A percentile compares a stretch with the other conserved stretches of the same genome.
Conservation (phyloP, 805 yeast species). For the Candida rishiriensis region DNA sequence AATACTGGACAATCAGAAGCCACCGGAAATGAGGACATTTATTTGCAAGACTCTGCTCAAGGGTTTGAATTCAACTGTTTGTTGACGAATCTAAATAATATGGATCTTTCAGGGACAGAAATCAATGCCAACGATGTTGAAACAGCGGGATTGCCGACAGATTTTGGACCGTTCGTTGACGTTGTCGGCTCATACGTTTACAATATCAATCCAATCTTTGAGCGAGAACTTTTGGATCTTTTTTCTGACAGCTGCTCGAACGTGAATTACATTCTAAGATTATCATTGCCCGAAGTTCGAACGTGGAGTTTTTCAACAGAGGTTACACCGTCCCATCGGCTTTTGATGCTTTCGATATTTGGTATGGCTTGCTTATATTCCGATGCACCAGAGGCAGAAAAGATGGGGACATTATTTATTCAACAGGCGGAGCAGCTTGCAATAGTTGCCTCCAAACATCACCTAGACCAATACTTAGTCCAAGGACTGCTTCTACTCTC, state of each 20-base stretch:
- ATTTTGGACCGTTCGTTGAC: no score
- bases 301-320: slow-evolving; percentile 16
- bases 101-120: no score
- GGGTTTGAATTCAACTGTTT: no score
- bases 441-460: slow-evolving; percentile 17
- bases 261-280: slow-evolving; percentile 10
- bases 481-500: slow-evolving; percentile 26
- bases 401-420: slow-evolving; percentile 16
- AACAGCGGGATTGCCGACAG: no score
- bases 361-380: slow-evolving; percentile 25
- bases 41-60: not conserved
- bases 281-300: slow-evolving; percentile 10
- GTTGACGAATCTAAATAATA: no score
- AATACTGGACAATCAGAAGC: not conserved
- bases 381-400: slow-evolving; percentile 9
- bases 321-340: slow-evolving; percentile 16
- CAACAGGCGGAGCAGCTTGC: slow-evolving; percentile 24
- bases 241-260: slow-evolving; percentile 13
- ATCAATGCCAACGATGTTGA: no score
- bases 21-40: slow-evolving; percentile 1
- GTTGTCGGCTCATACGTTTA: slow-evolving; percentile 1
- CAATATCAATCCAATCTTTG: slow-evolving; percentile 15
- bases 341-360: slow-evolving; percentile 22
- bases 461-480: slow-evolving; percentile 21
- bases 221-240: slow-evolving; percentile 7